Evolutionary conservation across 805 yeast genomes (phyloP).

Genomic region (Candida tibetensis): DNA sequence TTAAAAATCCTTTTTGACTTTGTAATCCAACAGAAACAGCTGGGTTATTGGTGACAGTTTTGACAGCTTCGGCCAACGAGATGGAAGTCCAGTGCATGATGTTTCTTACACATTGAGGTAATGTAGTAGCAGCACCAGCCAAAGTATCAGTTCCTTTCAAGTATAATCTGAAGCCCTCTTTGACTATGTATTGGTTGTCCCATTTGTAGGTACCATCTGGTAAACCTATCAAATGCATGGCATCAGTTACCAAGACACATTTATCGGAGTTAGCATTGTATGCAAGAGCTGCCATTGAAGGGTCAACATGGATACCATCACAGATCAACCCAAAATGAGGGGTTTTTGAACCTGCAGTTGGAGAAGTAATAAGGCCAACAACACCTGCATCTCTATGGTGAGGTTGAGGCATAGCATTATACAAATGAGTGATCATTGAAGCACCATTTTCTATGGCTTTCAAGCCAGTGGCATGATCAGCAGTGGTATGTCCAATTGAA

Average conservation of each 20-base stretch:
- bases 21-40: slow-evolving; percentile 46
- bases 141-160: slow-evolving; percentile 55
- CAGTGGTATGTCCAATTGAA: slow-evolving; percentile 48
- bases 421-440: slow-evolving; percentile 58
- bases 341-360: slow-evolving; percentile 18
- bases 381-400: slow-evolving; percentile 60
- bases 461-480: slow-evolving; percentile 36
- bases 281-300: slow-evolving; percentile 49
- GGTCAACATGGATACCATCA: slow-evolving; percentile 61
- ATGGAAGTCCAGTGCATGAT: slow-evolving; percentile 49
- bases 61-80: slow-evolving; percentile 51
- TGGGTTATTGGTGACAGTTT: slow-evolving; percentile 54
- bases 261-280: slow-evolving; percentile 52
- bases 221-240: slow-evolving; percentile 55
- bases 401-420: slow-evolving; percentile 62
- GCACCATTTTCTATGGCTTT: slow-evolving; percentile 52
- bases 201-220: slow-evolving; percentile 56
- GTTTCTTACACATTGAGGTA: slow-evolving; percentile 50
- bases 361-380: slow-evolving; percentile 45
- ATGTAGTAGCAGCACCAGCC: slow-evolving; percentile 61
- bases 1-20: slow-evolving; percentile 48
- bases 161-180: slow-evolving; percentile 45
- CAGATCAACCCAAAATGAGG: slow-evolving; percentile 56
- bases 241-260: slow-evolving; percentile 56
- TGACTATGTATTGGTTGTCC: slow-evolving; percentile 47